Evolutionary conservation across 2,329 filamentous ascomycete genomes (phyloP).

Genomic region (Fusarium albidum): DNA sequence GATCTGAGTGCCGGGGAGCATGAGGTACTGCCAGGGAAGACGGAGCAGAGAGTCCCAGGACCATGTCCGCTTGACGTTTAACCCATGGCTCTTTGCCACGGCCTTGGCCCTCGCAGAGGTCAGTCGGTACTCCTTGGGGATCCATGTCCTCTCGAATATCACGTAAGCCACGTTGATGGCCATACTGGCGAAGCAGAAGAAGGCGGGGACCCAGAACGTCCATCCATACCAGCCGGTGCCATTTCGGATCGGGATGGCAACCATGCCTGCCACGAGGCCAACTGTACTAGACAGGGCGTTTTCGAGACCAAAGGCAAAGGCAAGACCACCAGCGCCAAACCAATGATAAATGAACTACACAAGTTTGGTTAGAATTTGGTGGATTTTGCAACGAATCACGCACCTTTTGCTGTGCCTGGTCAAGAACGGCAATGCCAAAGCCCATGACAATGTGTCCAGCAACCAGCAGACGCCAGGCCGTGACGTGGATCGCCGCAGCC

Average conservation of each 20-base stretch:
- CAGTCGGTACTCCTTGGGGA: too few relatives aligned
- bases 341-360: conserved; percentile 37
- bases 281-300: conserved; percentile 33
- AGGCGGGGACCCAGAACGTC: conserved; percentile 36
- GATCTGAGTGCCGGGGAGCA: conserved; percentile 35
- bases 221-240: conserved; percentile 37
- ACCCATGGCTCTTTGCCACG: too few relatives aligned
- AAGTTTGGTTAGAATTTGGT: too few relatives aligned
- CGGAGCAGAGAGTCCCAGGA: conserved; percentile 28
- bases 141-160: conserved; percentile 24
- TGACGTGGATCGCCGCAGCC: conserved; percentile 29
- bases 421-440: conserved; percentile 35
- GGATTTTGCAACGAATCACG: too few relatives aligned
- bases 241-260: conserved; percentile 34
- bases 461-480: conserved; percentile 29
- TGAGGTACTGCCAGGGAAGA: conserved; percentile 34
- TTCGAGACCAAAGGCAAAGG: conserved; percentile 36
- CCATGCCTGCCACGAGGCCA: conserved; percentile 35
- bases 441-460: conserved; percentile 36
- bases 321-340: conserved; percentile 34
- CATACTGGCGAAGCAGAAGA: conserved; percentile 32
- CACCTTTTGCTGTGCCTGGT: conserved; percentile 35
- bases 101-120: too few relatives aligned
- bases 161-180: conserved; percentile 34
- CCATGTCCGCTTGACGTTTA: conserved; percentile 21